Evolutionary conservation across 257 asterid genomes (phyloP).

Genomic region (Solanum raphanifolium): DNA sequence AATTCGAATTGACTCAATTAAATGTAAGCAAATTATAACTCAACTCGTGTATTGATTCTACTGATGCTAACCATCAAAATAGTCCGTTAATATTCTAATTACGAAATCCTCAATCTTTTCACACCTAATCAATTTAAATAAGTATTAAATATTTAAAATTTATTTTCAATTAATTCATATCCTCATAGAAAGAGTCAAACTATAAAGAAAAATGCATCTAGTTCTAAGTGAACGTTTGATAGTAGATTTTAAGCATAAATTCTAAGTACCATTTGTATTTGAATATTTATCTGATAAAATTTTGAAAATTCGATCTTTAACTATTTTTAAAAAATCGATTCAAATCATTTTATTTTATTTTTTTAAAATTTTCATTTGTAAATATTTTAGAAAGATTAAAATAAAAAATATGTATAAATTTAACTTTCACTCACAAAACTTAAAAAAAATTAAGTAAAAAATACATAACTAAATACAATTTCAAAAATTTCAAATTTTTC

Average conservation of each 20-base stretch:
- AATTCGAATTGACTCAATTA: neutral
- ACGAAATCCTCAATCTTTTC: neutral
- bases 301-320: too few species aligned
- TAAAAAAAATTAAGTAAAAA: too few species aligned
- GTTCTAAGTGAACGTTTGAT: neutral
- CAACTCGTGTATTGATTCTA: neutral
- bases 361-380: too few species aligned
- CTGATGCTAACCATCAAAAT: neutral
- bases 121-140: neutral
- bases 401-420: too few species aligned
- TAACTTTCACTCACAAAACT: neutral
- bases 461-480: neutral
- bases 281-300: too few species aligned
- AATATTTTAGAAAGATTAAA: too few species aligned
- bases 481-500: too few species aligned
- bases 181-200: neutral
- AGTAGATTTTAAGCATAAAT: too few species aligned
- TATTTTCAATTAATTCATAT: neutral
- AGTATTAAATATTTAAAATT: neutral
- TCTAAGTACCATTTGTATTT: too few species aligned
- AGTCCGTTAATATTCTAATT: neutral
- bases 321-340: too few species aligned
- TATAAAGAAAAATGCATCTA: neutral
- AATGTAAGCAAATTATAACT: neutral
- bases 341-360: too few species aligned